Conservation (phyloP, 768 basidiomycete species). For the Mycena galericulata region DNA sequence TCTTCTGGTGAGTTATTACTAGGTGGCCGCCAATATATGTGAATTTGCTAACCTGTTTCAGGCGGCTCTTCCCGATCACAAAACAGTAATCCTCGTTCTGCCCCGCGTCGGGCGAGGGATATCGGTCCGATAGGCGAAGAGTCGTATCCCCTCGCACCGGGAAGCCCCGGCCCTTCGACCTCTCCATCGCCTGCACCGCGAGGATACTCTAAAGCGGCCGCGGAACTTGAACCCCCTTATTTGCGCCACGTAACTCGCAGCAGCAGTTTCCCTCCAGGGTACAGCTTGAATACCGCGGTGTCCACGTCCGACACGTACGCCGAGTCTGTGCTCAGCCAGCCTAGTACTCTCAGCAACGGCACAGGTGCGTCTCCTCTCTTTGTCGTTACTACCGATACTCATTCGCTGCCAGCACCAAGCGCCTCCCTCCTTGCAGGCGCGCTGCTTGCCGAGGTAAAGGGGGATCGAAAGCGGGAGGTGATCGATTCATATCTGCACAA, state of each 20-base stretch:
- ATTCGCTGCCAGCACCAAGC: conserved; percentile 25
- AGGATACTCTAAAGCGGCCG: conserved; percentile 3
- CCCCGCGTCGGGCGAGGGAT: conserved; percentile 3
- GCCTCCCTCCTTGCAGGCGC: conserved; percentile 41
- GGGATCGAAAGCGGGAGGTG: conserved; percentile 35
- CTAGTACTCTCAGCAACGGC: conserved; percentile 22
- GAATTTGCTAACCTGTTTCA: neutral
- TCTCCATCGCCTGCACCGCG: conserved; percentile 15
- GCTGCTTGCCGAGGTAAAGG: conserved; percentile 40
- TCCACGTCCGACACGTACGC: conserved; percentile 16
- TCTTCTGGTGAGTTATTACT: conserved; percentile 29
- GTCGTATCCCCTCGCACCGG: neutral
- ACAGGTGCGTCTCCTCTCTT: neutral
- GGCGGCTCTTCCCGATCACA: conserved; percentile 30
- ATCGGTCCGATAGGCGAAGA: conserved; percentile 31
- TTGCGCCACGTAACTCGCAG: conserved; percentile 11
- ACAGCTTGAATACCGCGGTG: neutral
- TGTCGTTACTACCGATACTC: neutral
- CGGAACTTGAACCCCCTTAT: neutral
- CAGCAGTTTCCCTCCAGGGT: conserved; percentile 24
- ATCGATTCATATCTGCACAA: conserved; percentile 39
- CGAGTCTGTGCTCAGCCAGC: conserved; percentile 29
- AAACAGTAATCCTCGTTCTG: conserved; percentile 14
- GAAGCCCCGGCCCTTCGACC: neutral
- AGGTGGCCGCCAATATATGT: too few relatives aligned